These are phyloP conservation scores for Neofusicoccum laricinum DNA, from an alignment of 2,329 filamentous ascomycete species.

Conservation along the genomic window DNA sequence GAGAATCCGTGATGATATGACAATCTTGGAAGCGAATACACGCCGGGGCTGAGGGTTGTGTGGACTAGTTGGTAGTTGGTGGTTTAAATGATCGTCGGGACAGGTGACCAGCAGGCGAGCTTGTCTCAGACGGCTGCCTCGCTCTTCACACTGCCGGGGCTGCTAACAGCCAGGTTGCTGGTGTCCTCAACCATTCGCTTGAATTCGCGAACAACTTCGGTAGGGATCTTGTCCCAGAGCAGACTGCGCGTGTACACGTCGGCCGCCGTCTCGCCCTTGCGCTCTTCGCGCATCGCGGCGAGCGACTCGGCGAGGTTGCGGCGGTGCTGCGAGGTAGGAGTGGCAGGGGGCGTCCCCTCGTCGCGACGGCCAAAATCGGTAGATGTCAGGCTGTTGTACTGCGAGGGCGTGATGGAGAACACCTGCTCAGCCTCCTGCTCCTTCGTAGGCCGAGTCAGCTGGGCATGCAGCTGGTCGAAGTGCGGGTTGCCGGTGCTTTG, in stretches of 20 bases:
- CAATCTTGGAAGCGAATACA: slow-evolving; percentile 13
- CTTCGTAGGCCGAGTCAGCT: slow-evolving; percentile 61
- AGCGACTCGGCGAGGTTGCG: slow-evolving; percentile 78
- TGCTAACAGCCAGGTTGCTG: slow-evolving; percentile 38
- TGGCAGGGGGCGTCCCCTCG: slow-evolving; percentile 35
- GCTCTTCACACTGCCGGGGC: slow-evolving; percentile 30
- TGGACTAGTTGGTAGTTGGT: neutral
- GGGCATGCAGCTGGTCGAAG: slow-evolving; percentile 42
- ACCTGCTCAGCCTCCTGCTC: slow-evolving; percentile 85
- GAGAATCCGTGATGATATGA: slow-evolving; percentile 8
- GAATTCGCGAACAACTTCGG: slow-evolving; percentile 89
- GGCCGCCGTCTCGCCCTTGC: slow-evolving; percentile 68
- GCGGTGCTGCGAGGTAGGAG: slow-evolving; percentile 50
- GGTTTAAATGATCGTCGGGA: slow-evolving; percentile 13
- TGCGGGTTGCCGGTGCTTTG: slow-evolving; percentile 25
- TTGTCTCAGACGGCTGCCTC: slow-evolving; percentile 28
- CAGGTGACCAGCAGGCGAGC: slow-evolving; percentile 7
- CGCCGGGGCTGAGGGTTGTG: slow-evolving; percentile 11
- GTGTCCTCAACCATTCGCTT: slow-evolving; percentile 83
- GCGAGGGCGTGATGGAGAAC: slow-evolving; percentile 79
- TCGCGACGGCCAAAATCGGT: slow-evolving; percentile 63
- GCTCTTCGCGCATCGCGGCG: slow-evolving; percentile 69
- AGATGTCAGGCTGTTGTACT: slow-evolving; percentile 82
- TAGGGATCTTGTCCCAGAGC: slow-evolving; percentile 90
- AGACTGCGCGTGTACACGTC: slow-evolving; percentile 92